Evolutionary conservation across 1,139 yeast genomes (phyloP), one percentile per base, ranked within the genome.

Genomic region (Entelexis sorbosivorans): DNA sequence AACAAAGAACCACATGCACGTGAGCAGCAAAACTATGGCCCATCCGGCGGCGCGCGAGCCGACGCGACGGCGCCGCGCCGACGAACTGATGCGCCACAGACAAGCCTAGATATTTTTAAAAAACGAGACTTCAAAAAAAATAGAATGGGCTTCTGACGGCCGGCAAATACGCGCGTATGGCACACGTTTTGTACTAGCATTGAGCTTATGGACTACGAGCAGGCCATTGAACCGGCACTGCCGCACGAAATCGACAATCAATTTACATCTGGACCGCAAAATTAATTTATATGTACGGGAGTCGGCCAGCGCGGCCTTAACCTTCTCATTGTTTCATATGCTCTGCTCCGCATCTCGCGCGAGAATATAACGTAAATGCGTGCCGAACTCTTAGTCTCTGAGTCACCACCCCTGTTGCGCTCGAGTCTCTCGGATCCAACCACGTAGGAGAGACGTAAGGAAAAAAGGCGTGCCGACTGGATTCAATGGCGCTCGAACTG

Each of bases 301-400:
- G n/a, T n/a, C n/a, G n/a, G n/a, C n/a, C n/a, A 4, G 24, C 24
- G 24, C 24, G 24, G 24, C 24, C 17, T 22, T 20, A 36, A 20
- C 28, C 16, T 36, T 22, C 28, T 5, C 28, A 17, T 36, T 36
- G 40, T 14, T 22, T 22, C 40, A 17, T 22, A 36, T 36, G 28
- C 40, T 5, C n/a, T 35, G 28, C 40, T 36, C 40, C 40, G 40
- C 40, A 22, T 36, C 19, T 36, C 40, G 40, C 40, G 16, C 24
- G 35, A 28, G 35, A 36, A 24, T 31, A 40, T 29, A 32, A 42
- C 45, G 45, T 42, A 32, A 42, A 36, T 36, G 40, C 28, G 40
- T 28, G 31, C 10, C 11, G 11, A n/a, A 36, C 40, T 36, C 14
- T 36, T 36, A 36, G 10, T 36, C 40, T 13, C 40, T 36, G 40